Conservation (phyloP, 2,329 filamentous ascomycete genomes). For the Aaosphaeria arxii region DNA sequence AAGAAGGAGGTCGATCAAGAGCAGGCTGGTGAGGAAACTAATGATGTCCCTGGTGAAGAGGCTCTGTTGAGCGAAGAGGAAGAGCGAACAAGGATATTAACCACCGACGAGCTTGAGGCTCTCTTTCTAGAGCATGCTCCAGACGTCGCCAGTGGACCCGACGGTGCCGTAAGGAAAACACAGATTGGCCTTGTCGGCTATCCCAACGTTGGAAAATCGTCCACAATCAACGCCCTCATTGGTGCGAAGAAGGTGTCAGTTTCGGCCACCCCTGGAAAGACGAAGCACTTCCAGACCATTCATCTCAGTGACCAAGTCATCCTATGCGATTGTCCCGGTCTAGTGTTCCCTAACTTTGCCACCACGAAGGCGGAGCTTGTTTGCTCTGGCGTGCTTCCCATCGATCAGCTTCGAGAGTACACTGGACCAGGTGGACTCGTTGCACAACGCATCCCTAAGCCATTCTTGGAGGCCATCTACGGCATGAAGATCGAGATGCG, state of each 20-base stretch:
- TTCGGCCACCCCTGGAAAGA: conserved; percentile 95
- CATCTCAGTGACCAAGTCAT: conserved; percentile 87
- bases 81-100: conserved; percentile 68
- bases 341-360: conserved; percentile 97
- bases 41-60: conserved; percentile 33
- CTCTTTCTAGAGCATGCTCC: conserved; percentile 79
- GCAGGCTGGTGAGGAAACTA: conserved; percentile 39
- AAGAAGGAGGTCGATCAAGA: conserved; percentile 39
- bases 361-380: conserved; percentile 95
- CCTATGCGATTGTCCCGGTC: conserved; percentile 95
- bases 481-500: conserved; percentile 83
- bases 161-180: conserved; percentile 61
- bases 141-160: conserved; percentile 50
- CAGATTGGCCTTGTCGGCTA: conserved; percentile 95
- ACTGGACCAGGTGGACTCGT: conserved; percentile 83
- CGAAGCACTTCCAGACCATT: conserved; percentile 98
- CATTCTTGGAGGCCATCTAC: conserved; percentile 89
- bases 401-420: conserved; percentile 93
- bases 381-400: conserved; percentile 90
- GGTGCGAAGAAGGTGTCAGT: conserved; percentile 98
- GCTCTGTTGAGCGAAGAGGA: conserved; percentile 37
- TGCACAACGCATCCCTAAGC: conserved; percentile 77
- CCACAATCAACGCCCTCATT: conserved; percentile 98
- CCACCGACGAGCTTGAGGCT: conserved; percentile 86
- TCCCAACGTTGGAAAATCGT: conserved; percentile 98